These are phyloP conservation scores for Microsporum ferrugineum DNA, from an alignment of 2,329 filamentous ascomycete species.

Conservation along the genomic window DNA sequence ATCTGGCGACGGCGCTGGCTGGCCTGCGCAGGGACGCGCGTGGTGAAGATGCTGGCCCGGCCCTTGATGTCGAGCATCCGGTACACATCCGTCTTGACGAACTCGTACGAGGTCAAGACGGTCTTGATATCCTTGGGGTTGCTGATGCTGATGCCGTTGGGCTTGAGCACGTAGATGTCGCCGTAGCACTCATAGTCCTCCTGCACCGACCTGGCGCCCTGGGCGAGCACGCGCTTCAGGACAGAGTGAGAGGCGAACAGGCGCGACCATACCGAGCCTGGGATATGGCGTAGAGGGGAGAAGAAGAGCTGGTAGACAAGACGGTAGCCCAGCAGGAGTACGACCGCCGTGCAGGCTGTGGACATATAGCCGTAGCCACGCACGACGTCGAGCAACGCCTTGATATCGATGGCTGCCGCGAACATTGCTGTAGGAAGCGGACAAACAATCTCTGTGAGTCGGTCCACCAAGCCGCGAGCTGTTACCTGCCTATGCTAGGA, in stretches of 20 bases:
- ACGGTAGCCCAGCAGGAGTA: not conserved
- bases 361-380: not conserved
- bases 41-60: slow-evolving; percentile 2
- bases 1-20: slow-evolving; percentile 2
- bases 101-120: not conserved
- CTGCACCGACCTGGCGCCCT: not conserved
- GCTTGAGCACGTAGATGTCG: slow-evolving; percentile 1
- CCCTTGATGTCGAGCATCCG: slow-evolving; percentile 4
- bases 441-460: not conserved
- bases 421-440: not conserved
- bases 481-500: too few relatives aligned
- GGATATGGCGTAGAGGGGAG: slow-evolving; percentile 4
- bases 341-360: not conserved
- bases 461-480: too few relatives aligned
- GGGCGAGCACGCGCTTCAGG: slow-evolving; percentile 6
- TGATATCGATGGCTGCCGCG: not conserved
- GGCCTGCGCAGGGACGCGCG: not conserved
- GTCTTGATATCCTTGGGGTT: slow-evolving; percentile 3
- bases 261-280: not conserved
- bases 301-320: slow-evolving; percentile 1
- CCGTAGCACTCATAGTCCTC: not conserved
- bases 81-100: slow-evolving; percentile 5
- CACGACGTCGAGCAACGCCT: not conserved
- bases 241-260: not conserved
- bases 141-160: slow-evolving; percentile 2